Base-by-base conservation (phyloP, 2,329 filamentous ascomycete species). In the Davidsoniella australis region DNA sequence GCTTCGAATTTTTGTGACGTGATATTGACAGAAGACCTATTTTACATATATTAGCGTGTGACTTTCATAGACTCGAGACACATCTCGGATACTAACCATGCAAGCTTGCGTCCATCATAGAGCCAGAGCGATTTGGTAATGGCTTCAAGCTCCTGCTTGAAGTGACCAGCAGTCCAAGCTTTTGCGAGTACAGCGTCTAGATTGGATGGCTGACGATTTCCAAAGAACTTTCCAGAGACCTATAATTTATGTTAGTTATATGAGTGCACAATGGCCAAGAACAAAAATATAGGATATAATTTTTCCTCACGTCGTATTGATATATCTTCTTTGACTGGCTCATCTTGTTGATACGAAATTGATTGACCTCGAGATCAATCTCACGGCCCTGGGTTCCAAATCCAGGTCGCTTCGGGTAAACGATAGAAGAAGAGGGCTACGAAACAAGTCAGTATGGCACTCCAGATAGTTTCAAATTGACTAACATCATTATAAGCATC, bases 101-200 rank as follows among this genome's bases (percentile, higher is more conserved):
- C 88, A 43, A 98, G 71, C 62, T 82, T 85, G 58, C 81, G 80
- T 24, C 85, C 85, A 65, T 96, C 87, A 57, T 78, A 87, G 50
- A 95, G 74, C 74, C 81, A 86, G 1, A 88, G 64, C 2, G 65
- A 63, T 0, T 63, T 54, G 12, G 29, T 33, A 33, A 9, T 33
- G 12, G 8, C 12, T 33, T 33, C 29, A 33, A 33, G 29, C 29
- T 33, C 29, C 29, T 10, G 8, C 60, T 82, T 73, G 5, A 87
- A 70, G 0, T 66, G 63, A 1, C 71, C 66, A 1, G 80, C 82
- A 1, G 75, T 65, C 85, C 86, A 95, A 24, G 87, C 73, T 60
- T 85, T 87, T 61, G 77, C 79, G 57, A 86, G 72, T 4, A 91
- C 67, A 3, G 73, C 73, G 4, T 73, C 69, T 14, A 53, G 36